Conservation (phyloP, 257 asterid species). For the Apocynum venetum region DNA sequence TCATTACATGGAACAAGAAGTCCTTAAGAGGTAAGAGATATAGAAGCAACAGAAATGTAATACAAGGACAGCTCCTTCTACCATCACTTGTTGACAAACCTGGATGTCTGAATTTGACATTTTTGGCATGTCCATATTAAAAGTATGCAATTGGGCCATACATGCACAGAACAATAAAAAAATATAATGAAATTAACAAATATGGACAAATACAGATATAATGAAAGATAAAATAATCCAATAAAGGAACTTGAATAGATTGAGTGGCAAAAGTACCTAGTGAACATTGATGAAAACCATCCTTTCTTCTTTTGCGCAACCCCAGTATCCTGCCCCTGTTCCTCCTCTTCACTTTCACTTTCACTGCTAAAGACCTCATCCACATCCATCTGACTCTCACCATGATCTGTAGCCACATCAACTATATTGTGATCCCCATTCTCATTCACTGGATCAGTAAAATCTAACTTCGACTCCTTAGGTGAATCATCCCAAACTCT, state of each 20-base stretch:
- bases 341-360: slow-evolving; percentile 68
- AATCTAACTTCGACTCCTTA: slow-evolving; percentile 62
- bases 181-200: not conserved
- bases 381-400: slow-evolving; percentile 96
- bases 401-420: slow-evolving; percentile 55
- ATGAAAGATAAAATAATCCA: not conserved
- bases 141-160: not conserved
- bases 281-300: slow-evolving; percentile 95
- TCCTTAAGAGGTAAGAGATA: not conserved
- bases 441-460: slow-evolving; percentile 73
- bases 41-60: not conserved
- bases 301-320: slow-evolving; percentile 68
- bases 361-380: slow-evolving; percentile 85
- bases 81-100: not conserved
- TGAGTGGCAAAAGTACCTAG: slow-evolving; percentile 45
- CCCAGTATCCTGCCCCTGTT: slow-evolving; percentile 40
- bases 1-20: not conserved
- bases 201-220: too few species aligned
- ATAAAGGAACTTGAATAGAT: slow-evolving; percentile 2
- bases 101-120: not conserved
- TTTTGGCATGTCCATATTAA: not conserved
- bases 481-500: slow-evolving; percentile 91
- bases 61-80: not conserved
- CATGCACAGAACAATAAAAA: not conserved
- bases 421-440: slow-evolving; percentile 56